Base-by-base conservation (phyloP, 345 rosid species). In the Xanthoceras sorbifolium region DNA sequence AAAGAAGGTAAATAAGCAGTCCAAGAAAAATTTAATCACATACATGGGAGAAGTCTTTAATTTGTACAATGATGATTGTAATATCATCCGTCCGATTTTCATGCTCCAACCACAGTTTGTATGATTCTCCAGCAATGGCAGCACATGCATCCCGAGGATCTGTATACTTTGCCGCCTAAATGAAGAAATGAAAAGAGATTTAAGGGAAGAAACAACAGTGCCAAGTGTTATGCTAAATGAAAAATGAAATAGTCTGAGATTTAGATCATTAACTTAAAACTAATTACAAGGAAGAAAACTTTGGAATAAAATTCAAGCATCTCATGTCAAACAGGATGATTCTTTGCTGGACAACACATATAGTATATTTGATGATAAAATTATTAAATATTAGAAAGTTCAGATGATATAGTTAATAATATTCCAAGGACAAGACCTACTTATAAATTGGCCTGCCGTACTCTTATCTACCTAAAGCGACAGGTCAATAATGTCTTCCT, bases 21-120 rank as follows among this genome's bases (percentile, higher is more conserved):
- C 54, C 23, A 57, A 61, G 28, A 25, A 67, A 48, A 40, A 64
- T 63, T 66, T 48, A 65, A 69, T 52, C 40, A 23, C 91, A 79
- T 83, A 88, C 97, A 81, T 83, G 81, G 82, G 82, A 80, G 63
- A 89, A 82, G 82, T 85, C 90, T 81, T 92, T 93, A 44, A 96
- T 85, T 77, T 92, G 93, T 69, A 88, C 99, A 84, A 94, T 86
- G 78, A 94, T 90, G 79, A 96, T 86, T 32, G 99, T 94, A 69
- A 96, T 96, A 87, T 96, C 99, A 89, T 96, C 99, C 26, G 98
- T 96, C 70, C 98, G 94, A 79, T 81, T 91, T 83, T 90, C 99
- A 73, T 89, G 80, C 74, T 90, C 90, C 89, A 96, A 83, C 99
- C 99, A 96, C 46, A 82, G 77, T 86, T 89, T 94, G 85, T 94